Evolutionary conservation across 768 basidiomycete genomes (phyloP).

Genomic region (Trametes cubensis): DNA sequence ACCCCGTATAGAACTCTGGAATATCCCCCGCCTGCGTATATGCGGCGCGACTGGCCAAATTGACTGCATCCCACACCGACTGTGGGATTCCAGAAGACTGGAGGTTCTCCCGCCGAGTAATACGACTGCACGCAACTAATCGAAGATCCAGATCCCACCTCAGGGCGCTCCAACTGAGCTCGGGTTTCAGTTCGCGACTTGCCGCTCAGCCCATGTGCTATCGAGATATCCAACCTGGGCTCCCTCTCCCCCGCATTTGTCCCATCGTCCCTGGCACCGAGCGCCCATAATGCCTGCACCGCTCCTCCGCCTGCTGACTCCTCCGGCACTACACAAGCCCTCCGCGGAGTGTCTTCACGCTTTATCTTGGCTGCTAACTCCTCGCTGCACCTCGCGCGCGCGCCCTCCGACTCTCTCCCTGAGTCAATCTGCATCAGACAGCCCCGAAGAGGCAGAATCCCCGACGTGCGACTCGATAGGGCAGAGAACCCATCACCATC

Average conservation of each 20-base stretch:
- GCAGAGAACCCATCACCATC: slow-evolving; percentile 13
- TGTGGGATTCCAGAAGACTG: slow-evolving; percentile 13
- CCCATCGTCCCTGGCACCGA: slow-evolving; percentile 17
- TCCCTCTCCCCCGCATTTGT: slow-evolving; percentile 8
- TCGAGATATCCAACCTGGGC: slow-evolving; percentile 4
- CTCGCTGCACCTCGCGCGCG: too few species aligned
- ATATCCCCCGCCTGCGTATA: not conserved
- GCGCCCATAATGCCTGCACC: slow-evolving; percentile 14
- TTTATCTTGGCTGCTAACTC: too few species aligned
- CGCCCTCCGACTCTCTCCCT: too few species aligned
- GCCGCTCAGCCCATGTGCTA: slow-evolving; percentile 6
- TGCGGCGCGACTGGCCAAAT: slow-evolving; percentile 13
- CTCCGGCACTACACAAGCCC: not conserved
- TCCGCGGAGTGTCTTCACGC: not conserved
- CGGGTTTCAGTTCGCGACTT: slow-evolving; percentile 13
- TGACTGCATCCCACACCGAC: slow-evolving; percentile 15
- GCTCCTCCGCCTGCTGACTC: not conserved
- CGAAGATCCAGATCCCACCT: slow-evolving; percentile 7
- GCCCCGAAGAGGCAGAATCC: not conserved
- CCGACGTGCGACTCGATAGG: not conserved
- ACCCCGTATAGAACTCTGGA: not conserved
- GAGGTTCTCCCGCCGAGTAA: slow-evolving; percentile 10
- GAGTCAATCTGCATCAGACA: not conserved
- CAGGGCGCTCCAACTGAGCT: slow-evolving; percentile 13
- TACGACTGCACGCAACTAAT: slow-evolving; percentile 8